Conservation (phyloP, 805 yeast genomes). For the Cyberlindnera maclurae region DNA sequence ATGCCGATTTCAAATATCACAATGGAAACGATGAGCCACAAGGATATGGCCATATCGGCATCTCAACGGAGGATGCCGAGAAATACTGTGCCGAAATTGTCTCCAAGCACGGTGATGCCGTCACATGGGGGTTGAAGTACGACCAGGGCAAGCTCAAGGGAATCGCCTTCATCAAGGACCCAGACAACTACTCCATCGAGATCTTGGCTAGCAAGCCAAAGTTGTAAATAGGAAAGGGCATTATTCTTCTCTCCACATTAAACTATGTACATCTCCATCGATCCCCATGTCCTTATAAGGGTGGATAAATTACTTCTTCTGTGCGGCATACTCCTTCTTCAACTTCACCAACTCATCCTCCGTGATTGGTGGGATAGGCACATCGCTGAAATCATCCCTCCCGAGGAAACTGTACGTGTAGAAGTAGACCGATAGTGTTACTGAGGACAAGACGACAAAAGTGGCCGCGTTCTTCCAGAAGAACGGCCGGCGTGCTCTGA, state of each 20-base stretch:
- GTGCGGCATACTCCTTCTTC: conserved; percentile 61
- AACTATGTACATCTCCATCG: no score
- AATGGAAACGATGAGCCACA: conserved; percentile 71
- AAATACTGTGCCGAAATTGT: conserved; percentile 45
- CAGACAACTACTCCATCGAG: conserved; percentile 86
- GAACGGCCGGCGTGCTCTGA: conserved; percentile 83
- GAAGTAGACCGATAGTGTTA: conserved; percentile 60
- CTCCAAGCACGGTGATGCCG: conserved; percentile 36
- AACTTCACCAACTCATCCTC: conserved; percentile 69
- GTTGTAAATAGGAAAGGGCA: conserved; percentile 2
- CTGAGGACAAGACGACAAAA: conserved; percentile 49
- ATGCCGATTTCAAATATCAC: conserved; percentile 69
- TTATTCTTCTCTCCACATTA: no score
- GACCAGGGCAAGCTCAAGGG: conserved; percentile 49
- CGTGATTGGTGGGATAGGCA: conserved; percentile 89
- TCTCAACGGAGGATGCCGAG: conserved; percentile 59
- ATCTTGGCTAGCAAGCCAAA: conserved; percentile 39
- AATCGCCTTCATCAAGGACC: conserved; percentile 75
- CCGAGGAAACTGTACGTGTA: conserved; percentile 61
- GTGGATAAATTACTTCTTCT: conserved; percentile 12
- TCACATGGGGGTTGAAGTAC: conserved; percentile 55
- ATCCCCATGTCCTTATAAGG: not conserved
- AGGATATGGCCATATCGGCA: conserved; percentile 85
- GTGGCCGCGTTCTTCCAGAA: conserved; percentile 69
- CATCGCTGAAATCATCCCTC: conserved; percentile 80